A percentile compares a stretch with the other conserved stretches of the same genome.
Conservation (phyloP, 2,329 filamentous ascomycete genomes). For the Fusarium xylarioides region DNA sequence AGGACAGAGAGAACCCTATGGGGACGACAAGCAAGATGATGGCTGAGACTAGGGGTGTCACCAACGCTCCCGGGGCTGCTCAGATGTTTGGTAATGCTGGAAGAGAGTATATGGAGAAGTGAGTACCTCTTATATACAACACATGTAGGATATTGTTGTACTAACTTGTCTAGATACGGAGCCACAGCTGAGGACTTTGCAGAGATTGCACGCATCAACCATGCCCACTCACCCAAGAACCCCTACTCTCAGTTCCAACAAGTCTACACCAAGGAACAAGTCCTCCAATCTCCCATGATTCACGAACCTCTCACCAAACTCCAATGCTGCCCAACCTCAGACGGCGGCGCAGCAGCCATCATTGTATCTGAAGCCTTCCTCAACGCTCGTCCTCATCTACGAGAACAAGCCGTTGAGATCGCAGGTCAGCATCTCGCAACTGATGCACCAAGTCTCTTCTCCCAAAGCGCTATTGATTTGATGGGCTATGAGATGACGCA, state of each 20-base stretch:
- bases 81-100: conserved; percentile 98
- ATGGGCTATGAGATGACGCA: conserved; percentile 89
- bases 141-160: background rate
- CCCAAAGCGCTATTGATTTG: conserved; percentile 82
- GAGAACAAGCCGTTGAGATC: conserved; percentile 83
- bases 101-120: conserved; percentile 94
- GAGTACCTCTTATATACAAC: conserved; percentile 40
- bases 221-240: conserved; percentile 89
- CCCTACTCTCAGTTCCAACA: conserved; percentile 98
- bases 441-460: conserved; percentile 83
- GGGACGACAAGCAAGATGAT: conserved; percentile 80
- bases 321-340: conserved; percentile 97
- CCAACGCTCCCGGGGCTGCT: conserved; percentile 84
- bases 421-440: conserved; percentile 90
- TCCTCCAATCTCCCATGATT: conserved; percentile 79
- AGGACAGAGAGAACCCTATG: conserved; percentile 83
- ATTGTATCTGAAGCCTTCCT: conserved; percentile 91
- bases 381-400: conserved; percentile 82
- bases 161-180: conserved; percentile 70
- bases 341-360: conserved; percentile 88
- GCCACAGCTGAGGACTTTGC: conserved; percentile 88
- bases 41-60: conserved; percentile 80
- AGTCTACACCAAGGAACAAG: conserved; percentile 87
- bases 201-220: conserved; percentile 92
- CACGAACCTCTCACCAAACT: conserved; percentile 91